Percentiles rank a stretch among this genome's conserved stretches.
These are phyloP conservation scores for Candida corydali DNA, from an alignment of 805 yeast genomes.

Conservation along the genomic window DNA sequence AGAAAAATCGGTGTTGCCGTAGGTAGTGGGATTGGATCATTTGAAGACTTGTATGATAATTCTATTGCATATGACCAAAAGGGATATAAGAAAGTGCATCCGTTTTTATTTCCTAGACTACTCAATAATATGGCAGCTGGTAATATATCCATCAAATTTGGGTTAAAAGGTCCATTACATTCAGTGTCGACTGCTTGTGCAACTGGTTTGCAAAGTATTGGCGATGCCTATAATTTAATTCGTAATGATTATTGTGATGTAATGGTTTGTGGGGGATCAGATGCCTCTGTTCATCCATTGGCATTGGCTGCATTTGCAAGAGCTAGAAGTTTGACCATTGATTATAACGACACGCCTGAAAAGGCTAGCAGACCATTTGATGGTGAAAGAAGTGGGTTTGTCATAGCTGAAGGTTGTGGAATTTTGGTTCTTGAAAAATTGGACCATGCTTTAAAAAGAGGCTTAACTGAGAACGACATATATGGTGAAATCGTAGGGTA, in stretches of 20 bases:
- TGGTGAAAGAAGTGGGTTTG: slow-evolving; percentile 73
- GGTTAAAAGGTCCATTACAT: slow-evolving; percentile 81
- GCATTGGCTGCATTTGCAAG: slow-evolving; percentile 89
- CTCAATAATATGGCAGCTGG: slow-evolving; percentile 95
- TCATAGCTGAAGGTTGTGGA: slow-evolving; percentile 91
- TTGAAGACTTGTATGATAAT: slow-evolving; percentile 67
- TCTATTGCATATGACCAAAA: slow-evolving; percentile 44
- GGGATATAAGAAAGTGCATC: slow-evolving; percentile 68
- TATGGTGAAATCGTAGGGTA: slow-evolving; percentile 84
- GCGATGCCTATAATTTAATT: slow-evolving; percentile 86
- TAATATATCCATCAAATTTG: slow-evolving; percentile 73
- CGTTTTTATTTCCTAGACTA: slow-evolving; percentile 79
- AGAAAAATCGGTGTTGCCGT: slow-evolving; percentile 68
- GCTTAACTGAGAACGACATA: slow-evolving; percentile 47
- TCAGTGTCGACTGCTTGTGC: slow-evolving; percentile 95
- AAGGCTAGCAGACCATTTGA: slow-evolving; percentile 89
- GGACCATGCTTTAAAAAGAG: slow-evolving; percentile 67
- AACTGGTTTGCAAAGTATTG: slow-evolving; percentile 89
- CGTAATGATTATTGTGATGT: slow-evolving; percentile 76
- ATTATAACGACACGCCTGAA: slow-evolving; percentile 55
- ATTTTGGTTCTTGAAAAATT: slow-evolving; percentile 70
- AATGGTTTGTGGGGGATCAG: slow-evolving; percentile 94
- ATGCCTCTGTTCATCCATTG: slow-evolving; percentile 79
- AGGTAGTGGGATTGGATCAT: slow-evolving; percentile 91
- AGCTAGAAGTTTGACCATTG: slow-evolving; percentile 73